These are phyloP conservation scores for Fusarium verticillioides DNA, from an alignment of 2,329 filamentous ascomycete species.

Conservation along the genomic window DNA sequence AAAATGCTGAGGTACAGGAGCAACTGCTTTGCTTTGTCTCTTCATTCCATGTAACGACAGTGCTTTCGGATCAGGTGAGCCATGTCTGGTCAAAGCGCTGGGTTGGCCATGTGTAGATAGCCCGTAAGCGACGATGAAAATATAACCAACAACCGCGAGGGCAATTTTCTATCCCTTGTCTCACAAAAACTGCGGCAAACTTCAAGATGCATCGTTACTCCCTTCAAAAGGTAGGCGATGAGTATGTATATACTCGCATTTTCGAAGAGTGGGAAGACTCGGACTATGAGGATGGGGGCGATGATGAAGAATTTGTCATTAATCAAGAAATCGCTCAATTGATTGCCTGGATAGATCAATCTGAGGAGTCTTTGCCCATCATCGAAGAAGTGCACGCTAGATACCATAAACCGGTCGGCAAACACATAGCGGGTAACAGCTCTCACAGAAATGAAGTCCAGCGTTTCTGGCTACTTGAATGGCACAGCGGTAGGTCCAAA, in stretches of 20 bases:
- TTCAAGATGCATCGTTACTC: not conserved
- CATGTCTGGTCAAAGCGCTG: not conserved
- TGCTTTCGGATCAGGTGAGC: not conserved
- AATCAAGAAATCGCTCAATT: not conserved
- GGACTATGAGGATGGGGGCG: not conserved
- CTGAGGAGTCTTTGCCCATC: not conserved
- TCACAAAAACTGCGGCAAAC: rapidly evolving
- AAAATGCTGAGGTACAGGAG: no score
- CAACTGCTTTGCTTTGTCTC: no score
- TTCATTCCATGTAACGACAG: no score
- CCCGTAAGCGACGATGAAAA: not conserved
- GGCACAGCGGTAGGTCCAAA: not conserved
- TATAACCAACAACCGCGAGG: not conserved
- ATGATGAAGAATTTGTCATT: no score
- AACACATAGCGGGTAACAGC: no score
- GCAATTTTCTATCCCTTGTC: not conserved
- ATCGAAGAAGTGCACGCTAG: not conserved
- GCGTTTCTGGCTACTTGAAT: not conserved
- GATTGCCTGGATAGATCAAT: not conserved
- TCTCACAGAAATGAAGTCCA: no score
- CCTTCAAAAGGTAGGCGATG: not conserved
- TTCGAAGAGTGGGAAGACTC: not conserved
- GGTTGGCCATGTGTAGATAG: not conserved
- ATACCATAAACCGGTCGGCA: not conserved
- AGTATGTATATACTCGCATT: not conserved